Conservation (phyloP, 2,329 filamentous ascomycete species). For the Penicillium sumatraense region DNA sequence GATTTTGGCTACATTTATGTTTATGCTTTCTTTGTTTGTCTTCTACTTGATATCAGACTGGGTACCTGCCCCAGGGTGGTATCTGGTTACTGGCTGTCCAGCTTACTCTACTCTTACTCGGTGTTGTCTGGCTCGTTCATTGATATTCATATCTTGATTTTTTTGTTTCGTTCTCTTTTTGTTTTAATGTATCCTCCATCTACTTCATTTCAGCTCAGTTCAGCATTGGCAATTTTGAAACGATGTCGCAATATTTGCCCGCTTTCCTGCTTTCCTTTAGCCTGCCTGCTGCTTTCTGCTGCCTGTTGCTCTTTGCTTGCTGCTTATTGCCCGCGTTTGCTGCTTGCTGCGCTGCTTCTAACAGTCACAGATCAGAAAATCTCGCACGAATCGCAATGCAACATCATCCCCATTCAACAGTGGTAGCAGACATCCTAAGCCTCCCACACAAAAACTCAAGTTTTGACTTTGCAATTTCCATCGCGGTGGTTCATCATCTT, state of each 20-base stretch:
- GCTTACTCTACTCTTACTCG: too few species aligned
- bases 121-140: too few species aligned
- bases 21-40: not conserved
- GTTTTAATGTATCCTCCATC: slow-evolving; percentile 40
- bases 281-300: too few species aligned
- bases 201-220: slow-evolving; percentile 4
- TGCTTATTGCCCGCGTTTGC: not conserved
- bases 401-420: slow-evolving; percentile 66
- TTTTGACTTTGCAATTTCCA: slow-evolving; percentile 90
- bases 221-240: not conserved
- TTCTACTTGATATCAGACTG: too few species aligned
- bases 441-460: slow-evolving; percentile 71
- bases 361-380: slow-evolving; percentile 57
- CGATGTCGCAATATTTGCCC: too few species aligned
- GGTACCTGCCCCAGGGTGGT: too few species aligned
- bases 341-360: slow-evolving; percentile 8
- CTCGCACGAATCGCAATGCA: slow-evolving; percentile 62
- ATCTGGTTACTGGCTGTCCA: too few species aligned
- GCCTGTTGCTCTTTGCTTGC: slow-evolving; percentile 15
- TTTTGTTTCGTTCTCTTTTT: slow-evolving; percentile 32
- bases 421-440: slow-evolving; percentile 81
- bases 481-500: slow-evolving; percentile 93
- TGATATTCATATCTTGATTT: too few species aligned
- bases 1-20: slow-evolving; percentile 3
- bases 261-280: too few species aligned